Evolutionary conservation across 768 basidiomycete species (phyloP).

Genomic region (Rhodotorula paludigena): DNA sequence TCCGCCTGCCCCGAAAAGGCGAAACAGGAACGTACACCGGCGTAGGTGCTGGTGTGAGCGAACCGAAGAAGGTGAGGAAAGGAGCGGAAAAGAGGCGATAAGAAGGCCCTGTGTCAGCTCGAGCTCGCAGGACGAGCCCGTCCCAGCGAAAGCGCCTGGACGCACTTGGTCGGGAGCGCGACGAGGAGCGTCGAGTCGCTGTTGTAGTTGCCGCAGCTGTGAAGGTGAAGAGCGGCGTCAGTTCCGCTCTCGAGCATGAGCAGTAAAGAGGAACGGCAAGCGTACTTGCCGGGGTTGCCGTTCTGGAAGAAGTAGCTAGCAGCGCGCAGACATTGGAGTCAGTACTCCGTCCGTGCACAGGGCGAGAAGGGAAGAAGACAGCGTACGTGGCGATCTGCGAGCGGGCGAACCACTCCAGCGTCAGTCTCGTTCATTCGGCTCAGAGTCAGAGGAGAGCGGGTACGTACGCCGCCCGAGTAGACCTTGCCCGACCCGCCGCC

Average conservation of each 20-base stretch:
- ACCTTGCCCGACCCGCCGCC: not conserved
- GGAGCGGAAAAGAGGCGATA: too few relatives aligned
- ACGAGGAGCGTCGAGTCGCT: conserved; percentile 17
- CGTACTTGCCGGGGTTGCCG: conserved; percentile 26
- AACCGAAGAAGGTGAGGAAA: too few relatives aligned
- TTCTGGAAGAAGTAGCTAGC: conserved; percentile 22
- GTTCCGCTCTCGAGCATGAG: not conserved
- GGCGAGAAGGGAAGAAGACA: too few relatives aligned
- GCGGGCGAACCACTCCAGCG: not conserved
- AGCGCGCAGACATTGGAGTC: not conserved
- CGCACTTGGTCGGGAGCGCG: conserved; percentile 28
- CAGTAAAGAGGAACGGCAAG: not conserved
- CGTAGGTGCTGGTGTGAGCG: too few relatives aligned
- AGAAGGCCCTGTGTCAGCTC: too few relatives aligned
- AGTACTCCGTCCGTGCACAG: not conserved
- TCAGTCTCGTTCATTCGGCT: not conserved
- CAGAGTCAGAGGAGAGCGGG: not conserved
- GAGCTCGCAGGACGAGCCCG: too few relatives aligned
- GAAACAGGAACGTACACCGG: too few relatives aligned
- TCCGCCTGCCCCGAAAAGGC: too few relatives aligned
- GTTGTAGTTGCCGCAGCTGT: conserved; percentile 26
- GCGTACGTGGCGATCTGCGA: not conserved
- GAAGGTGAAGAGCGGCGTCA: not conserved
- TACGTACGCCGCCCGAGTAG: conserved; percentile 27
- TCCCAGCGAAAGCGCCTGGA: too few relatives aligned